Base-by-base conservation (phyloP, 164 flowering plant species). In the Tetracentron sinense region DNA sequence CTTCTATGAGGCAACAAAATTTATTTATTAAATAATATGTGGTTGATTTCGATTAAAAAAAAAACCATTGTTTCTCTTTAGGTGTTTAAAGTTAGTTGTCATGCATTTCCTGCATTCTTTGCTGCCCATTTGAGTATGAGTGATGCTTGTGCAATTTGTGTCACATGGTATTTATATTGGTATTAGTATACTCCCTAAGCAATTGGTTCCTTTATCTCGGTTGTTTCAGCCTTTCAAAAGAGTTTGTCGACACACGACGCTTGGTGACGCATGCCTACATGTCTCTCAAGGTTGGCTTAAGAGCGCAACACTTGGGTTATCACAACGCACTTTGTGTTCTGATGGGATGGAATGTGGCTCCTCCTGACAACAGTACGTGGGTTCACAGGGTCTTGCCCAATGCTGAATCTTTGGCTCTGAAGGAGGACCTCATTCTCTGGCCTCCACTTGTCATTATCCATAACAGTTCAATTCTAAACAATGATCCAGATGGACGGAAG, bases 361-460 rank as follows among this genome's bases (percentile, higher is more conserved):
- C 61, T 22, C 64, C 77, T 11, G 76, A 73, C 25, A 42, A n/a
- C n/a, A n/a, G n/a, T n/a, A n/a, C n/a, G n/a, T n/a, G n/a, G n/a
- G n/a, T 16, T 35, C 63, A 56, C 56, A 75, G 74, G 56, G 46
- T 17, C 10, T 58, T 88, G 59, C 66, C 89, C 44, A 59, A 67
- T 58, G 64, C 68, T 27, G 82, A 86, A n/a, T n/a, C 79, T 61
- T 54, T 63, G 54, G 75, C 81, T 63, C 30, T 77, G 70, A 84
- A 77, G 64, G 81, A 81, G 57, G 97, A 90, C 60, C 82, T 90
- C 22, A 72, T 88, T 53, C 71, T 88, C 22, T 88, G 97, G 94
- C 94, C 94, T 33, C 94, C 94, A 4, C 72, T 81, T 30, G 81
- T 86, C 47, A 62, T 88, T 30, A 55, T 88, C 38, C 90, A 86